Percentiles rank a stretch among this genome's conserved stretches.
Conservation (phyloP, 805 yeast genomes). For the Blastobotrys terrestris region DNA sequence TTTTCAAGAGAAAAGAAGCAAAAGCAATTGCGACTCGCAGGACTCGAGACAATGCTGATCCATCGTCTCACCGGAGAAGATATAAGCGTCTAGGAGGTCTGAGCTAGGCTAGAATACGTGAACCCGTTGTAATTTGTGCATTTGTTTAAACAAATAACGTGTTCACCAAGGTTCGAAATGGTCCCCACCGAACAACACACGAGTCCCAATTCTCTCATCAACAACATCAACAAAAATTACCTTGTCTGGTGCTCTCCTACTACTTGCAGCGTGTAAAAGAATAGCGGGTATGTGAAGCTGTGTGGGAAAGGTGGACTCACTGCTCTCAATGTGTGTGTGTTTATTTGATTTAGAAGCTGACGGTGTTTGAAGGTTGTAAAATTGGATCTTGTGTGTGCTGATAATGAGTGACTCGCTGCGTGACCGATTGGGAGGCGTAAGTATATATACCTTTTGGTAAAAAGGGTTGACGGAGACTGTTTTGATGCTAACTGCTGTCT, state of each 20-base stretch:
- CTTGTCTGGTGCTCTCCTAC: not conserved
- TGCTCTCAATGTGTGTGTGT: no score
- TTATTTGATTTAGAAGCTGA: not conserved
- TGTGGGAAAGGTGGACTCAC: not conserved
- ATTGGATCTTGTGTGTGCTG: not conserved
- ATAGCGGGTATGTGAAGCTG: not conserved
- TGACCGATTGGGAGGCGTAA: not conserved
- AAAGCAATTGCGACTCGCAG: no score
- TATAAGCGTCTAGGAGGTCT: no score
- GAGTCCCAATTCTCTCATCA: not conserved
- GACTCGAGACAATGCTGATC: no score
- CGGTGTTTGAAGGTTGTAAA: not conserved
- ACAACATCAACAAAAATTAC: not conserved
- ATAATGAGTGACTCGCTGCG: not conserved
- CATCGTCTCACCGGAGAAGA: no score
- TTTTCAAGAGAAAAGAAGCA: not conserved
- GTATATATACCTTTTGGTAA: no score
- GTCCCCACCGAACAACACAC: not conserved
- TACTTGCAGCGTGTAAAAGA: not conserved
- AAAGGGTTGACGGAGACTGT: no score
- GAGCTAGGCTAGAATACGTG: no score
- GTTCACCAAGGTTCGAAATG: not conserved
- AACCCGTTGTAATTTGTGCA: no score
- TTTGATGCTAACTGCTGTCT: no score
- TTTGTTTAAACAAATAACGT: no score